These are phyloP conservation scores for Annulohypoxylon truncatum DNA, from an alignment of 2,329 filamentous ascomycete genomes.

Conservation along the genomic window DNA sequence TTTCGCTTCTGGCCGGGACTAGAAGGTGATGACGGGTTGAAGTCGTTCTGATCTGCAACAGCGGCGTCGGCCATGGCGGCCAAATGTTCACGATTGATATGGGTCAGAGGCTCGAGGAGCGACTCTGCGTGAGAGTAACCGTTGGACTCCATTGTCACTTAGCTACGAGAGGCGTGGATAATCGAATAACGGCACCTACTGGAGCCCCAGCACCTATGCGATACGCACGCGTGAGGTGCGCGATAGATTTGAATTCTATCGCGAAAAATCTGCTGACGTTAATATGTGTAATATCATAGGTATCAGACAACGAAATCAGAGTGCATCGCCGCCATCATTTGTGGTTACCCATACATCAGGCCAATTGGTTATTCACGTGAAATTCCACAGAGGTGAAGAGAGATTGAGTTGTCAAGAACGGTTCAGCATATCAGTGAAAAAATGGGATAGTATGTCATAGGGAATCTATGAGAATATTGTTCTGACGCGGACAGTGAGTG, in stretches of 20 bases:
- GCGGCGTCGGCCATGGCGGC: constrained; percentile 61
- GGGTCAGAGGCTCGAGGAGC: constrained; percentile 49
- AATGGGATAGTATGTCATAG: background rate
- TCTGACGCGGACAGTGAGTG: background rate
- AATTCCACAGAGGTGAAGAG: background rate
- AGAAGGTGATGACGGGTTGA: constrained; percentile 55
- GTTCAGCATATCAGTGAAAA: background rate
- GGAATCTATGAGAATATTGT: background rate
- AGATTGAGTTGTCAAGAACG: background rate
- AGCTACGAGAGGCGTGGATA: constrained; percentile 26
- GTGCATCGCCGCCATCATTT: constrained; percentile 27
- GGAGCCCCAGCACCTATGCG: constrained; percentile 34
- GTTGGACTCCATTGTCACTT: constrained; percentile 49
- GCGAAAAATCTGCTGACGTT: constrained; percentile 35
- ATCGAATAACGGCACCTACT: constrained; percentile 40
- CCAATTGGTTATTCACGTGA: background rate
- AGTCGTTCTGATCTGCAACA: constrained; percentile 60
- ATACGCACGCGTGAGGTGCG: constrained; percentile 30
- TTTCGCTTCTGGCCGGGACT: constrained; percentile 66
- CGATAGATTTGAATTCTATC: constrained; percentile 21
- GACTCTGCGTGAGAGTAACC: constrained; percentile 50
- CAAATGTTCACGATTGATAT: constrained; percentile 50
- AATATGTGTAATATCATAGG: constrained; percentile 22
- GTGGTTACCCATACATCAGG: background rate
- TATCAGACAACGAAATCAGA: constrained; percentile 12